Evolutionary conservation across 495 filamentous ascomycete genomes (phyloP), one percentile per base, ranked within the genome.

Genomic region (Aspergillus sparsus): DNA sequence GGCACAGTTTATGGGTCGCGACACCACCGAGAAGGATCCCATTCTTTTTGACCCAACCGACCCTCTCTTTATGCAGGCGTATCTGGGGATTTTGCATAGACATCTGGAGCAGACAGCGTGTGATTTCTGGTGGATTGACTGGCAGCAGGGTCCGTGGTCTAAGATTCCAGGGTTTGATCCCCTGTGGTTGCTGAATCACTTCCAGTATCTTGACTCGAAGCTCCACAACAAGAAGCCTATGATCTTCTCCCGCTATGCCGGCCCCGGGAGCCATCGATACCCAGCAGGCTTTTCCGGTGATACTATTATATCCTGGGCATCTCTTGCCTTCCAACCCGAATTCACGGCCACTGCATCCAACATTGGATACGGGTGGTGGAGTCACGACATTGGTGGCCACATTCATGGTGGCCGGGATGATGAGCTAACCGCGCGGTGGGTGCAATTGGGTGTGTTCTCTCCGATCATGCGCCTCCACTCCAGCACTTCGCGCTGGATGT

Each of bases 321-420:
- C 82, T 0, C 75, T 87, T 3, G 59, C 78, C 3, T 87, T 85
- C 65, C 83, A 87, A 63, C 82, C 84, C 31, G 84, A 87, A 58
- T 87, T 86, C 65, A 87, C 84, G 0, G 79, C 81, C 6, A 84
- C 83, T 0, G 80, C 84, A 0, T 84, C 82, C 12, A 87, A 87
- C 69, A 85, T 87, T 57, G 84, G 84, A 4, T 87, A 81, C 57
- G 83, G 83, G 8, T 87, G 83, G 83, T 87, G 84, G 84, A 84
- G 81, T 54, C 82, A 87, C 63, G 84, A 87, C 59, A 85, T 87
- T 46, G 84, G 84, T 18, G 84, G 84, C 21, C 84, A 87, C 62
- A 75, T 75, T 53, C 67, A 63, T 11, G 84, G 84, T 2, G 61
- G 65, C 6, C 76, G 74, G 9, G 81, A 81, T 54, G 81, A 84